phyloP scores from a whole-genome alignment of 1,284 basidiomycete genomes.

The Papiliotrema flavescens region DNA sequence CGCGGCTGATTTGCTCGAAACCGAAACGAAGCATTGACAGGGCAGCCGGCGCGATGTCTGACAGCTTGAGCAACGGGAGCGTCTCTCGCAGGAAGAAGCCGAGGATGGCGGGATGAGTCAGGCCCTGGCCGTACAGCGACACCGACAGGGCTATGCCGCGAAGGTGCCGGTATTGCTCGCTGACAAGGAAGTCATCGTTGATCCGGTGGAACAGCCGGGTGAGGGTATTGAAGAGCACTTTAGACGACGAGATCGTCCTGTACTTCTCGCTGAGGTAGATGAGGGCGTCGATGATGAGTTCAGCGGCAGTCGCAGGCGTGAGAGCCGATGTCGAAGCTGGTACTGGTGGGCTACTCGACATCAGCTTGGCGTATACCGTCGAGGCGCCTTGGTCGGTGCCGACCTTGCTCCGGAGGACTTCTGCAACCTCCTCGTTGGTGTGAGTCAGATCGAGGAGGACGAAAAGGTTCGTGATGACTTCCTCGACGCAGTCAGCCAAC shows the following conservation, averaged over 20 bases:
- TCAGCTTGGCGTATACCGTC: conserved; percentile 6
- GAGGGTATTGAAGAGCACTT: conserved; percentile 70
- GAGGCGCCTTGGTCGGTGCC: background rate
- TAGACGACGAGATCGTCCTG: conserved; percentile 20
- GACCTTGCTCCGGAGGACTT: background rate
- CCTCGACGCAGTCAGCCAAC: background rate
- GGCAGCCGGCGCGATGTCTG: conserved; percentile 64
- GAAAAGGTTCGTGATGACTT: conserved; percentile 4
- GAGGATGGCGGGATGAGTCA: conserved; percentile 60
- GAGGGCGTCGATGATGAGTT: conserved; percentile 9
- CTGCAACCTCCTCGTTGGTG: background rate
- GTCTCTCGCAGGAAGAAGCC: conserved; percentile 66
- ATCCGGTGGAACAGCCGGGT: conserved; percentile 68
- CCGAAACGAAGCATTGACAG: conserved; percentile 75
- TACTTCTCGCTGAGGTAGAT: conserved; percentile 7
- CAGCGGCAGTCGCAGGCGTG: background rate
- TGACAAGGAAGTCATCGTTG: conserved; percentile 68
- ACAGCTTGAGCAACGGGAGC: conserved; percentile 62
- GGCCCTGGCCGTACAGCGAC: conserved; percentile 57
- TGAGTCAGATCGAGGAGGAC: conserved; percentile 1
- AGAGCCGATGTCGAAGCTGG: background rate
- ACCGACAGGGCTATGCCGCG: conserved; percentile 72
- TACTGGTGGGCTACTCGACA: background rate
- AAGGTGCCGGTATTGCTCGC: conserved; percentile 76
- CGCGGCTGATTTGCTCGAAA: conserved; percentile 49